These are phyloP conservation scores for Penstemon newberryi DNA, from an alignment of 257 asterid species.

Conservation along the genomic window DNA sequence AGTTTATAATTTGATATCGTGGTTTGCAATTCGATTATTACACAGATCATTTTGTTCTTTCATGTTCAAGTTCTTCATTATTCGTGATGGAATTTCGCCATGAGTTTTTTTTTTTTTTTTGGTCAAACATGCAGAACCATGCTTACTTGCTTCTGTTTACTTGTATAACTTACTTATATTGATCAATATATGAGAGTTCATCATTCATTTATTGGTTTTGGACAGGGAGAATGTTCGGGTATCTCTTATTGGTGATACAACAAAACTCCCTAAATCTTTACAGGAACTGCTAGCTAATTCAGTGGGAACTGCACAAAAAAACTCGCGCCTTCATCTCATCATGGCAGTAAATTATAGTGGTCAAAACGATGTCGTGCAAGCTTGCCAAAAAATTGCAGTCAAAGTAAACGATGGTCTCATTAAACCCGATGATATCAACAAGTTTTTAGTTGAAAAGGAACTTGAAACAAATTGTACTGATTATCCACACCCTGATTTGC, in stretches of 20 bases:
- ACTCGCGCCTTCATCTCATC: constrained; percentile 41
- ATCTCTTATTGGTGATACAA: constrained; percentile 57
- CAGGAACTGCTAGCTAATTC: constrained; percentile 31
- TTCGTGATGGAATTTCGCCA: too few species aligned
- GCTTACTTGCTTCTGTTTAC: background rate
- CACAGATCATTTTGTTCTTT: too few species aligned
- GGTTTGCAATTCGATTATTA: too few species aligned
- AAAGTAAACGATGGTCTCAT: constrained; percentile 59
- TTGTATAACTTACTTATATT: too few species aligned
- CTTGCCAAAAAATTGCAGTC: constrained; percentile 43
- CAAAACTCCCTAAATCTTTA: constrained; percentile 45
- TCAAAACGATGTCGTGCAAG: constrained; percentile 41
- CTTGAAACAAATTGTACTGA: constrained; percentile 51
- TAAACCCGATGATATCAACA: constrained; percentile 47
- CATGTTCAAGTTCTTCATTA: too few species aligned
- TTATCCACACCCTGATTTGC: constrained; percentile 57
- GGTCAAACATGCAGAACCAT: too few species aligned
- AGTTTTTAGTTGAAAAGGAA: constrained; percentile 43
- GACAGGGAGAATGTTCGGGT: constrained; percentile 49
- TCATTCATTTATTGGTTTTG: constrained; percentile 12
- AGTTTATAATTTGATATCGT: too few species aligned
- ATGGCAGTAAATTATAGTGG: constrained; percentile 49
- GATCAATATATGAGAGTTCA: too few species aligned
- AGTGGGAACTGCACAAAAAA: constrained; percentile 30
- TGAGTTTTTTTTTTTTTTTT: too few species aligned